Conservation (phyloP, 192 early-diverging fungal genomes). For the Coemansia sp. region DNA sequence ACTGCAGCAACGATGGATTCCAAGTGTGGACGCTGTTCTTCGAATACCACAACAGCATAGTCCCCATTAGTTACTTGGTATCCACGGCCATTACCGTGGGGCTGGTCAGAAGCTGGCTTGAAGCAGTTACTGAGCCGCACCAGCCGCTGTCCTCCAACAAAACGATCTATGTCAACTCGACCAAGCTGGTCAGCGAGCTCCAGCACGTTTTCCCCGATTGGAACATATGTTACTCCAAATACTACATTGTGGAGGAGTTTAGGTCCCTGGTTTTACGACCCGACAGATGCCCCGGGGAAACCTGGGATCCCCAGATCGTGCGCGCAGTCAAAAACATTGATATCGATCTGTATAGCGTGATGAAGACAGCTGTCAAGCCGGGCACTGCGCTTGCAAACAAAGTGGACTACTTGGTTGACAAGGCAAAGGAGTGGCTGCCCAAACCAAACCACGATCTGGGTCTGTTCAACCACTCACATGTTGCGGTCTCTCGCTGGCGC, state of each 20-base stretch:
- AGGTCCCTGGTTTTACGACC: conserved; percentile 4
- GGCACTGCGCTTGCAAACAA: not conserved
- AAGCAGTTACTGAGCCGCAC: conserved; percentile 9
- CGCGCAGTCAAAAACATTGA: conserved; percentile 12
- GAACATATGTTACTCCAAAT: conserved; percentile 28
- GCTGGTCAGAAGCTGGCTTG: conserved; percentile 31
- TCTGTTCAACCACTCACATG: conserved; percentile 16
- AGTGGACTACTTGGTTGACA: conserved; percentile 12
- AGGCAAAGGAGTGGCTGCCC: conserved; percentile 19
- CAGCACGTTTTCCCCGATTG: conserved; percentile 18
- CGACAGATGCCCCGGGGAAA: not conserved
- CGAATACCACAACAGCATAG: conserved; percentile 14
- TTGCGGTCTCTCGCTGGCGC: conserved; percentile 35
- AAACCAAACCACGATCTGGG: not conserved
- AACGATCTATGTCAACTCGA: conserved; percentile 30
- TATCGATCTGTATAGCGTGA: not conserved
- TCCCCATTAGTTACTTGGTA: conserved; percentile 36
- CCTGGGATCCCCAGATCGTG: not conserved
- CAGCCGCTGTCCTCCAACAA: conserved; percentile 9
- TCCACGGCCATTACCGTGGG: conserved; percentile 22
- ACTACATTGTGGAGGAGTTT: conserved; percentile 40
- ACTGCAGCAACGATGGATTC: conserved; percentile 28
- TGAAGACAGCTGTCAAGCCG: not conserved
- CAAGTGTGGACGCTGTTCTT: conserved; percentile 48
- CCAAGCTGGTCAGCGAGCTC: conserved; percentile 8